Percentiles rank a stretch among this genome's conserved stretches.
Evolutionary conservation across 257 asterid genomes (phyloP).

Genomic region (Linaria vulgaris): DNA sequence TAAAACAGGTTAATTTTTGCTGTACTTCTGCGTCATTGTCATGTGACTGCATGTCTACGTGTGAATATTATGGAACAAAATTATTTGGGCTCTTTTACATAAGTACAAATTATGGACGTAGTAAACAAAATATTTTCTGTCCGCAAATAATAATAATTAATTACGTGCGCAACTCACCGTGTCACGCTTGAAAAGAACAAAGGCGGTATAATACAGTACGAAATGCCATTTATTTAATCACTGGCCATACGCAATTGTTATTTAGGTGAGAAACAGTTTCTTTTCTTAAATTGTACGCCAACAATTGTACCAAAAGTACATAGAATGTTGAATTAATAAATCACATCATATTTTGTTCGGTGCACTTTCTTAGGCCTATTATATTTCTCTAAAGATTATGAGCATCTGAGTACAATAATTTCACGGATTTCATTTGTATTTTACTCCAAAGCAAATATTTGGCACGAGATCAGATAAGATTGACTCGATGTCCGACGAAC

Average conservation of each 20-base stretch:
- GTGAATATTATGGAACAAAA: no score
- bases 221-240: background rate
- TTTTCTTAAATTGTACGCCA: background rate
- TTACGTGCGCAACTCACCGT: constrained; percentile 1
- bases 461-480: no score
- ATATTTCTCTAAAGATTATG: background rate
- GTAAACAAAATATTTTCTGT: background rate
- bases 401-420: background rate
- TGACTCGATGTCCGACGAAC: background rate
- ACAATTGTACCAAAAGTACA: background rate
- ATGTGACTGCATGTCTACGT: no score
- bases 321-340: constrained; percentile 9
- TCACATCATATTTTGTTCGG: constrained; percentile 3
- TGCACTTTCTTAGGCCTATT: background rate
- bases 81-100: background rate
- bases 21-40: no score
- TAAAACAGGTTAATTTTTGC: no score
- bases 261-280: constrained; percentile 4
- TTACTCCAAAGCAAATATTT: background rate
- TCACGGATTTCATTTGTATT: background rate
- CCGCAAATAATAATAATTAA: background rate
- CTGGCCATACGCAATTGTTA: constrained; percentile 7
- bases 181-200: constrained; percentile 11
- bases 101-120: background rate
- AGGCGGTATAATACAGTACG: background rate